Percentiles rank a stretch among this genome's conserved stretches.
Evolutionary conservation across 192 early-diverging fungal genomes (phyloP).

Genomic region (Powellomyces hirtus): DNA sequence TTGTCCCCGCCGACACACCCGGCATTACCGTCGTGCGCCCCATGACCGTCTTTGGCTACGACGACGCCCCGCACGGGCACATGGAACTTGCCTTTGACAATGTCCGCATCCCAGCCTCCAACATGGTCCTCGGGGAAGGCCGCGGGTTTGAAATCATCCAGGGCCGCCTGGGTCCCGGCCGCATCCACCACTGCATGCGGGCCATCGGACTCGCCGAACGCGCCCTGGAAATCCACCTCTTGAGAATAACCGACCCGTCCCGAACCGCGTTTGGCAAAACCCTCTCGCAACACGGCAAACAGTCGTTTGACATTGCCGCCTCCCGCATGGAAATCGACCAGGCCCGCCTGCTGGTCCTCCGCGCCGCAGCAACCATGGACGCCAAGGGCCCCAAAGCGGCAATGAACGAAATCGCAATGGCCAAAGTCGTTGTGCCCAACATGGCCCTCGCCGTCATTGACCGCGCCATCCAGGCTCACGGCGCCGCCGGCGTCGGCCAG

Average conservation of each 20-base stretch:
- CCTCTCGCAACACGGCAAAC: conserved; percentile 80
- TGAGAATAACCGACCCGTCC: conserved; percentile 72
- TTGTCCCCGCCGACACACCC: conserved; percentile 80
- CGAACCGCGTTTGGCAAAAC: conserved; percentile 87
- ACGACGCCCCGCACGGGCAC: conserved; percentile 97
- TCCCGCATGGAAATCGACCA: conserved; percentile 91
- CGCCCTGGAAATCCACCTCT: conserved; percentile 81
- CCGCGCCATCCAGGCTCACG: conserved; percentile 88
- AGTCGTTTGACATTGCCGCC: conserved; percentile 75
- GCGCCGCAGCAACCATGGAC: conserved; percentile 92
- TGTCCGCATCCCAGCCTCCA: conserved; percentile 80
- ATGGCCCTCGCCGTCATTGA: conserved; percentile 78
- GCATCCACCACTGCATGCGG: conserved; percentile 99
- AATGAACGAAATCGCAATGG: conserved; percentile 94
- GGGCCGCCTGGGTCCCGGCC: conserved; percentile 92
- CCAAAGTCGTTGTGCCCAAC: conserved; percentile 87
- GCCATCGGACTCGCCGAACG: conserved; percentile 91
- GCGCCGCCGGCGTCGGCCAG: conserved; percentile 86
- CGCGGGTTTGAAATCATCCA: conserved; percentile 98
- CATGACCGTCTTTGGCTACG: conserved; percentile 88
- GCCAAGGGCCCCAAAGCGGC: conserved; percentile 81
- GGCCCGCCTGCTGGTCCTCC: conserved; percentile 87
- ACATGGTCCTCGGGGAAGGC: conserved; percentile 93
- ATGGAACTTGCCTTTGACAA: conserved; percentile 90
- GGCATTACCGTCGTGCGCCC: conserved; percentile 84